Conservation (phyloP, 192 early-diverging fungal genomes). For the Coemansia sp. region DNA sequence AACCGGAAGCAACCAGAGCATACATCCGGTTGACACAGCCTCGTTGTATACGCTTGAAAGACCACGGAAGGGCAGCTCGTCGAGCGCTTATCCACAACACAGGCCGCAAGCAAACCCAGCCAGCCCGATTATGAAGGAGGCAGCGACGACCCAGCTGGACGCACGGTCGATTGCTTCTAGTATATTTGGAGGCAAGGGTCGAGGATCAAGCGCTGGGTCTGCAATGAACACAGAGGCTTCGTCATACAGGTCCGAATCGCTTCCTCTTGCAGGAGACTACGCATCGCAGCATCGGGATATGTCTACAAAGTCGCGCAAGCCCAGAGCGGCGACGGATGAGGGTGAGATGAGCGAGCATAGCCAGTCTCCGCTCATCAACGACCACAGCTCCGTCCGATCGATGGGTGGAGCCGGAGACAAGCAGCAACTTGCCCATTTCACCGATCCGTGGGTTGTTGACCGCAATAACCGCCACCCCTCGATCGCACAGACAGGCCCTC, state of each 20-base stretch:
- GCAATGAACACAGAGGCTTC: slow-evolving; percentile 14
- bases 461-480: slow-evolving; percentile 24
- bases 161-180: slow-evolving; percentile 50
- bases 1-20: slow-evolving; percentile 14
- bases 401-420: slow-evolving; percentile 31
- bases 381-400: slow-evolving; percentile 37
- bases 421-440: slow-evolving; percentile 37
- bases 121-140: slow-evolving; percentile 44
- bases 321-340: slow-evolving; percentile 26
- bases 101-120: slow-evolving; percentile 22
- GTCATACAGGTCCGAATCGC: slow-evolving; percentile 22
- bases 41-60: slow-evolving; percentile 23
- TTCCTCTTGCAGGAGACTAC: slow-evolving; percentile 28
- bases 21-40: slow-evolving; percentile 9
- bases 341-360: slow-evolving; percentile 31
- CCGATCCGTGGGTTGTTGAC: slow-evolving; percentile 50
- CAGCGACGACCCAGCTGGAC: slow-evolving; percentile 28
- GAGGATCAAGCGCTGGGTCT: slow-evolving; percentile 37
- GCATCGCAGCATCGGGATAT: slow-evolving; percentile 43
- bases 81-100: slow-evolving; percentile 22
- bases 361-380: slow-evolving; percentile 25
- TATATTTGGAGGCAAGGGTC: slow-evolving; percentile 28
- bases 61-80: slow-evolving; percentile 36
- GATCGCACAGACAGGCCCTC: slow-evolving; percentile 3
- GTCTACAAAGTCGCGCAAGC: slow-evolving; percentile 42